Percentiles rank a stretch among this genome's conserved stretches.
Conservation (phyloP, 495 filamentous ascomycete genomes). For the Baudoinia panamericana region DNA sequence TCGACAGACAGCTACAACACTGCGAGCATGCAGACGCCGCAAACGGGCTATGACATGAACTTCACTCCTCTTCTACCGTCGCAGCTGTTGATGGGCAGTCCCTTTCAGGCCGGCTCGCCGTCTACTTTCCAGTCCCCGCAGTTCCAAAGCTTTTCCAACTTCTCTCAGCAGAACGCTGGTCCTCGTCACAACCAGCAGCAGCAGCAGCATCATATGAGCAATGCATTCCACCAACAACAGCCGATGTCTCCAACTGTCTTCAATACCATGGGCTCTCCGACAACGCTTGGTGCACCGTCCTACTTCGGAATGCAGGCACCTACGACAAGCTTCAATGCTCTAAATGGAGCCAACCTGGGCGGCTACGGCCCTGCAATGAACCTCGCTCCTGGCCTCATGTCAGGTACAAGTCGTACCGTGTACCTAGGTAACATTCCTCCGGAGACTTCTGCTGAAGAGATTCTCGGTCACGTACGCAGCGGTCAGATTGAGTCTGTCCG, state of each 20-base stretch:
- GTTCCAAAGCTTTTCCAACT: slow-evolving; percentile 69
- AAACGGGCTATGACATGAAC: slow-evolving; percentile 90
- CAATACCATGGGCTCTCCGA: slow-evolving; percentile 63
- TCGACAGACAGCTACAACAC: slow-evolving; percentile 41
- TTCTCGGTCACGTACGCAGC: slow-evolving; percentile 89
- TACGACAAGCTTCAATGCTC: slow-evolving; percentile 53
- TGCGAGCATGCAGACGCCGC: slow-evolving; percentile 69
- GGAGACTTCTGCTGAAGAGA: slow-evolving; percentile 96
- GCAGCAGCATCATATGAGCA: slow-evolving; percentile 42
- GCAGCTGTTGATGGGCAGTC: slow-evolving; percentile 85
- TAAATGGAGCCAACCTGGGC: slow-evolving; percentile 41
- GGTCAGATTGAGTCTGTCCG: slow-evolving; percentile 97
- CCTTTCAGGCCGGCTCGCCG: slow-evolving; percentile 90
- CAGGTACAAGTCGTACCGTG: slow-evolving; percentile 87
- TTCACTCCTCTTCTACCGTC: slow-evolving; percentile 93
- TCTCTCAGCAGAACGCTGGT: slow-evolving; percentile 47
- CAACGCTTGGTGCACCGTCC: slow-evolving; percentile 57
- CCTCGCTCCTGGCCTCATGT: slow-evolving; percentile 62
- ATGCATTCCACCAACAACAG: slow-evolving; percentile 51
- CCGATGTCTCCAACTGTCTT: slow-evolving; percentile 51
- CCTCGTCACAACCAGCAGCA: slow-evolving; percentile 45
- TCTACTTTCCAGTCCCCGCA: slow-evolving; percentile 80
- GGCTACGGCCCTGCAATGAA: slow-evolving; percentile 57
- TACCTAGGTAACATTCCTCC: slow-evolving; percentile 96
- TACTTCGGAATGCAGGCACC: slow-evolving; percentile 76